Conservation (phyloP, 1,139 yeast genomes). For the Suhomyces choctaworum region DNA sequence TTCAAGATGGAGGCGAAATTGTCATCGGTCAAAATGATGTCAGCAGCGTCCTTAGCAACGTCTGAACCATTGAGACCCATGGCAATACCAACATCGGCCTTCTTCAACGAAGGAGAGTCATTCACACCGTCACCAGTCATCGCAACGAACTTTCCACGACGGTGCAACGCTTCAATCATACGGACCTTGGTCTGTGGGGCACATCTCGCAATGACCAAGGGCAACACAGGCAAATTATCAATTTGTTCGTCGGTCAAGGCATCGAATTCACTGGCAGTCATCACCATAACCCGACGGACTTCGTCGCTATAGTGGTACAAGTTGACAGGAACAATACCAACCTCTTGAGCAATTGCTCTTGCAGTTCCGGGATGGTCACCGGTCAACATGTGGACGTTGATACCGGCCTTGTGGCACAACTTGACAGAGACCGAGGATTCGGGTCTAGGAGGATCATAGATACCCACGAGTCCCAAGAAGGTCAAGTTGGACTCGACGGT, state of each 20-base stretch:
- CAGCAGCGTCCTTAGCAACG: constrained; percentile 80
- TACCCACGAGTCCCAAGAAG: constrained; percentile 73
- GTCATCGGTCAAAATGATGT: constrained; percentile 72
- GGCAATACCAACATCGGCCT: constrained; percentile 85
- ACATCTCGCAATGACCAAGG: constrained; percentile 80
- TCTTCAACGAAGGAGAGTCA: constrained; percentile 78
- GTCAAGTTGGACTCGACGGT: constrained; percentile 54
- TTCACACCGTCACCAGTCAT: constrained; percentile 92
- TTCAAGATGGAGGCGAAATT: constrained; percentile 75
- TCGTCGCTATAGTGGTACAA: constrained; percentile 62
- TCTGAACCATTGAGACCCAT: constrained; percentile 84
- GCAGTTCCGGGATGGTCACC: constrained; percentile 89
- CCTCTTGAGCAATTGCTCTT: constrained; percentile 78
- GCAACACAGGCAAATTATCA: constrained; percentile 68
- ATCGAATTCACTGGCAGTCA: constrained; percentile 78
- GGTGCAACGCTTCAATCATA: constrained; percentile 79
- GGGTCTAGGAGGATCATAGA: constrained; percentile 79
- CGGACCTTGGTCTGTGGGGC: constrained; percentile 85
- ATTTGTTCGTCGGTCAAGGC: constrained; percentile 59
- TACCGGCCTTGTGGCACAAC: constrained; percentile 73
- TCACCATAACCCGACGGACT: constrained; percentile 65
- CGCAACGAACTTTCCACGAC: constrained; percentile 69
- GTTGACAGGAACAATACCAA: constrained; percentile 76
- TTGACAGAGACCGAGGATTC: constrained; percentile 71
- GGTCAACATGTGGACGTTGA: constrained; percentile 81